A percentile compares a stretch with the other conserved stretches of the same genome.
Conservation (phyloP, 805 yeast genomes). For the Huiozyma sinensis region DNA sequence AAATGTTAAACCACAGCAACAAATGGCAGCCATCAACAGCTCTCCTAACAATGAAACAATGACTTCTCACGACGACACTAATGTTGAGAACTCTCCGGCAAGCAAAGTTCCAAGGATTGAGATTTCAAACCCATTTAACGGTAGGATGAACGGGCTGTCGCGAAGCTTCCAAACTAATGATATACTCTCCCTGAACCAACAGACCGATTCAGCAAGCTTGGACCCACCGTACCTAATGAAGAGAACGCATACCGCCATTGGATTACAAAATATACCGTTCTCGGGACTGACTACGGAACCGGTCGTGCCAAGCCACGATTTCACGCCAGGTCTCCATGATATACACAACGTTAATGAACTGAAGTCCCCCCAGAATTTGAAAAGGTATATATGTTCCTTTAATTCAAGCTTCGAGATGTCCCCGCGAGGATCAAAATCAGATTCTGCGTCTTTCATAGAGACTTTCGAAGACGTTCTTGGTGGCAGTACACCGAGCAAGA, state of each 20-base stretch:
- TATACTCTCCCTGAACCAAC: not conserved
- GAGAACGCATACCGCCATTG: slow-evolving; percentile 12
- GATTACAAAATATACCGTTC: slow-evolving; percentile 4
- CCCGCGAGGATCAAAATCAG: slow-evolving; percentile 6
- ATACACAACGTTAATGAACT: not conserved
- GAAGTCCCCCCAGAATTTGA: slow-evolving; percentile 17
- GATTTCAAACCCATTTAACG: not conserved
- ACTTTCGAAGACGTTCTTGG: not conserved
- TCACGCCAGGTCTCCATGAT: not conserved
- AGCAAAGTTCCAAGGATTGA: not conserved
- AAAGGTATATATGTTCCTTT: slow-evolving; percentile 26
- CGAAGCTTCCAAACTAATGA: not conserved
- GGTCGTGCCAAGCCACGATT: not conserved
- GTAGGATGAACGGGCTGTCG: not conserved
- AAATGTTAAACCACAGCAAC: not conserved
- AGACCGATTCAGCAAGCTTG: not conserved
- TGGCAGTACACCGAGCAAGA: not conserved
- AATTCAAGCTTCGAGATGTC: slow-evolving; percentile 27
- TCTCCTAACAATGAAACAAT: not conserved
- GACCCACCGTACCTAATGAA: slow-evolving; percentile 11
- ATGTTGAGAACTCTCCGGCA: not conserved
- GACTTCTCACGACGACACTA: not conserved
- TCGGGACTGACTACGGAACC: not conserved
- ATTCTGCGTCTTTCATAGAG: slow-evolving; percentile 1
- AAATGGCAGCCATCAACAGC: not conserved